Evolutionary conservation across 2,329 filamentous ascomycete species (phyloP), one percentile per base, ranked within the genome.

Genomic region (Sordariomycetes sp.): DNA sequence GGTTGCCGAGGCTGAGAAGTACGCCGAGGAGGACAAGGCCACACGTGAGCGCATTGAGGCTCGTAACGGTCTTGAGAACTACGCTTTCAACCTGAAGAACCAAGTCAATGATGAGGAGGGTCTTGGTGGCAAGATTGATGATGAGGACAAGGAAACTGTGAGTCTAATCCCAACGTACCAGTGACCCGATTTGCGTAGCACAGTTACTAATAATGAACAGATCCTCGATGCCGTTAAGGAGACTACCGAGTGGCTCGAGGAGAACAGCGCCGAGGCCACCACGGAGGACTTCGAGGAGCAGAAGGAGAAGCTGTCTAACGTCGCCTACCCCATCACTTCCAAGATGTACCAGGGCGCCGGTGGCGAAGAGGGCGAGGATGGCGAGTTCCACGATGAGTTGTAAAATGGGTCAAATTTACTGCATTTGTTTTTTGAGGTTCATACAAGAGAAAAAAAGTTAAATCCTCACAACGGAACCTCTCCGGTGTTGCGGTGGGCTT

Each of bases 211-310:
- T 48, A 71, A 6, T n/a, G 15, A 26, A 11, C 34, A 82, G 76
- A 79, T 98, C 50, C 68, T 94, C 45, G 88, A 95, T 47, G 92
- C 92, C 44, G 79, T 98, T 68, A 96, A 96, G 83, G 92, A 98
- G 72, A 72, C 86, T 44, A 82, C 81, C 51, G 88, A 95, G 61
- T 98, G 92, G 92, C 81, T 98, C 40, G 88, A 95, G 50, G 86
- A 94, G 76, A 93, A 95, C 67, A 85, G 77, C 46, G 78, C 82
- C 46, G 82, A 82, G 34, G 92, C 92, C 44, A 77, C 72, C 47
- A 73, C 86, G 39, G 90, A 95, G 70, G 92, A 96, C 71, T 95
- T 96, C 53, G 88, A 95, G 66, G 92, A 98, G 78, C 90, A 96
- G 74, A 94, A 93, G 75, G 90, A 98, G 83, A 95, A 95, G 77